Evolutionary conservation across 225 moss, liverwort and hornwort genomes (phyloP), one percentile per base, ranked within the genome.

Genomic region (Sphagnum contortum): DNA sequence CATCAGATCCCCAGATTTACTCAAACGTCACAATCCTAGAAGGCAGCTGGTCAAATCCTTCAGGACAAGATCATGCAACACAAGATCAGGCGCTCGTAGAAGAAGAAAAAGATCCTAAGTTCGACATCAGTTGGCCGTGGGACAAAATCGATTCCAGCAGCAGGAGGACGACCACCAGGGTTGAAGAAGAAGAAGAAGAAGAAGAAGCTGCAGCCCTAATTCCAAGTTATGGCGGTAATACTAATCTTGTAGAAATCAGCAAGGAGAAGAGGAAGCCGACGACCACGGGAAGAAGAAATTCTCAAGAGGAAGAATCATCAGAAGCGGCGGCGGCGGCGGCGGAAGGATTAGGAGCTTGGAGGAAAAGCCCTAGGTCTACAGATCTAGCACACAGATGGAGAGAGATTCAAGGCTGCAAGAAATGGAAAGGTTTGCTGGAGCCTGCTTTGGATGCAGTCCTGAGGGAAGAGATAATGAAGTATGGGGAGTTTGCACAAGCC

Each of bases 401-500:
- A 5, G 85, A 89, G 48, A 80, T 92, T 10, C 89, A 89, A 10
- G 89, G 92, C 3, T 65, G 59, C 6, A 70, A 62, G 48, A 58
- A 78, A n/a, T 92, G 92, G 89, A 29, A 65, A 13, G 85, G 83
- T 12, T 65, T 92, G 55, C 73, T 89, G 58, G 75, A 89, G 3
- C 87, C 87, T 44, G 29, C 29, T 29, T 47, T 92, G 45, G 87
- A 92, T 50, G 70, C 76, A 45, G 83, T 77, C 4, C 76, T 92
- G 29, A 81, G 87, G 5, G 67, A 65, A 54, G 89, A 92, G 73
- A 73, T 92, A 10, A 73, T 92, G 4, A 80, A 83, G 4, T 83
- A 91, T 53, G 89, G 92, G 1, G 89, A 92, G 62, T 87, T 89
- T 47, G 81, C 85, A 4, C 83, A 87, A 57, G 69, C 89, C 9